Evolutionary conservation across 1,284 basidiomycete species (phyloP).

Genomic region (Sanghuangporus weigelae): DNA sequence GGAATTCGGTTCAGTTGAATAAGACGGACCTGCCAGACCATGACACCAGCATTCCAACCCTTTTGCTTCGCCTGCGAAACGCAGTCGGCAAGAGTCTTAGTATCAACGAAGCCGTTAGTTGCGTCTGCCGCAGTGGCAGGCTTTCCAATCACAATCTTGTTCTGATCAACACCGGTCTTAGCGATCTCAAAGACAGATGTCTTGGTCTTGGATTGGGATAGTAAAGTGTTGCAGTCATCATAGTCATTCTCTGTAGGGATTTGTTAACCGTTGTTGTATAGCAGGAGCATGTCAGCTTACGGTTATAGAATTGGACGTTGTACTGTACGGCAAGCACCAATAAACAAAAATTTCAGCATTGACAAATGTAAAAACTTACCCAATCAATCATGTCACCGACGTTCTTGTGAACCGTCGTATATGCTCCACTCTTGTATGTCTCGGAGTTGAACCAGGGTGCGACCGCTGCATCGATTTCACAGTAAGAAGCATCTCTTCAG

Average conservation of each 20-base stretch:
- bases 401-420: constrained; percentile 20
- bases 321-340: background rate
- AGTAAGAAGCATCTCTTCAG: background rate
- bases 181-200: constrained; percentile 25
- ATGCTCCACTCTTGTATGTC: constrained; percentile 18
- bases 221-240: constrained; percentile 20
- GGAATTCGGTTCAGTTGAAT: too few species aligned
- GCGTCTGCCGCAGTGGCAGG: constrained; percentile 21
- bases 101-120: constrained; percentile 21
- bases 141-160: constrained; percentile 28
- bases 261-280: background rate
- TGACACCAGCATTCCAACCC: constrained; percentile 23
- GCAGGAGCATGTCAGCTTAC: background rate
- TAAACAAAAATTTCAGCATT: background rate
- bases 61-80: constrained; percentile 19
- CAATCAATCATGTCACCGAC: constrained; percentile 24
- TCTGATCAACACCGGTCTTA: constrained; percentile 19
- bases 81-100: constrained; percentile 22
- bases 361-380: constrained; percentile 8
- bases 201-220: constrained; percentile 21
- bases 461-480: background rate
- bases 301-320: background rate
- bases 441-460: constrained; percentile 15
- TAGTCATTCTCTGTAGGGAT: constrained; percentile 18
- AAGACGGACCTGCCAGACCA: constrained; percentile 17